Evolutionary conservation across 306 rosid species (phyloP), one percentile per base, ranked within the genome.

Genomic region (Comarum palustre): DNA sequence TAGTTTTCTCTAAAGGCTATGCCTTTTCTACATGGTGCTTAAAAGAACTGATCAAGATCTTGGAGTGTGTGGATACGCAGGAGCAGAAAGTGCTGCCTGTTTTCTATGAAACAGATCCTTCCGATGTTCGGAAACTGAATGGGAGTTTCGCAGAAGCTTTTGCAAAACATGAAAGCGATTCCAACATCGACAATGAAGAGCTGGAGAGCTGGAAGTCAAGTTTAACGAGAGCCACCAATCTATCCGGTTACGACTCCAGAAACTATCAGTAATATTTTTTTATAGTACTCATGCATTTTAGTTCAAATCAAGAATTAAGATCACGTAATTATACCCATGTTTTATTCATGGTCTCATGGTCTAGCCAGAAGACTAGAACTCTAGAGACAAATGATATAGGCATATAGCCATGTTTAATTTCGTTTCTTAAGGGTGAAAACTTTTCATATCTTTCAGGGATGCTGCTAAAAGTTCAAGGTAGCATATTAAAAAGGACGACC

Each of bases 21-120:
- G 73, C 73, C 3, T 69, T 27, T 13, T 69, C 73, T 1, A 47
- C 57, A 20, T 69, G 73, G 43, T 69, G 73, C 60, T 69, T 48
- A 42, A n/a, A 24, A 14, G 73, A 68, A 47, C 73, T 68, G 13
- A 43, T 45, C 15, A 14, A 43, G 59, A 68, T 68, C 19, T 13
- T 68, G 8, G 59, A 68, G 8, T 68, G 58, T 38, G 42, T 68
- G 60, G 51, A 47, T 29, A 2, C 6, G 0, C 51, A n/a, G 62
- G 24, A 15, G 0, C 73, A 69, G 61, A 46, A 47, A 5, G 60
- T 69, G 13, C 19, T 69, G 34, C 73, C 73, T 0, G 11, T 69
- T 15, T 69, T 69, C 52, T 50, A 69, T 22, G 45, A 69, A 47
- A 58, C 32, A 22, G 17, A 31, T 1, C 73, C 45, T 7, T 50